Evolutionary conservation across 2,329 filamentous ascomycete species (phyloP), one percentile per base, ranked within the genome.

Genomic region (Thelonectria olida): DNA sequence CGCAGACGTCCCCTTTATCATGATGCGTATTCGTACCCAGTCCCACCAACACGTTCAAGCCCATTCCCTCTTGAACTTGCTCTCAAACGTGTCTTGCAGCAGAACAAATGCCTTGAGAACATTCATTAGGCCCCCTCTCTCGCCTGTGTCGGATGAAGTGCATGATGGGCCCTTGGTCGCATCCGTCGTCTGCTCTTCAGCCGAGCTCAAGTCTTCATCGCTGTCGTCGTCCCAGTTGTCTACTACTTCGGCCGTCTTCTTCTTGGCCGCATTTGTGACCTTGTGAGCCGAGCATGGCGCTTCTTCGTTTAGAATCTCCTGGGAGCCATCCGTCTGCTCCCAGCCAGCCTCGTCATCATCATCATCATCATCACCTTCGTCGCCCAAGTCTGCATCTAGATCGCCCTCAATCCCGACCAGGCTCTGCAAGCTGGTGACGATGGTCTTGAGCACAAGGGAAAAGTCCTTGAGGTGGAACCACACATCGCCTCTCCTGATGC

Each of bases 391-490:
- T 10, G 45, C 61, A 58, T 22, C 66, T 68, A 42, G 80, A 74
- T 3, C 76, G 73, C 17, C 73, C 8, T 25, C 44, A 13, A 27
- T 74, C 15, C 73, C 73, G 31, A 84, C 76, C 67, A 89, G 85
- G 63, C 84, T 85, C 6, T 81, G 81, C 2, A 92, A 73, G 48
- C 85, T 88, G 0, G 89, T 88, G 31, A 91, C 85, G 65, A 96
- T 92, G 9, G 92, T 92, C 1, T 90, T 89, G 1, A 92, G 79
- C 0, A 90, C 73, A 19, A 86, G 72, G 0, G 78, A 82, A 54
- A 84, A 85, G 63, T 82, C 80, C 47, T 92, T 92, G 2, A 93
- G 80, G 2, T 84, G 72, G 69, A 90, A 93, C 91, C 91, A 94
- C 8, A 92, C 82, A 47, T 93, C 89, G 5, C 86, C 85, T 1